A percentile compares a stretch with the other conserved stretches of the same genome.
Evolutionary conservation across 352 stramenopile genomes (phyloP).

Genomic region (Phytophthora palmivora): DNA sequence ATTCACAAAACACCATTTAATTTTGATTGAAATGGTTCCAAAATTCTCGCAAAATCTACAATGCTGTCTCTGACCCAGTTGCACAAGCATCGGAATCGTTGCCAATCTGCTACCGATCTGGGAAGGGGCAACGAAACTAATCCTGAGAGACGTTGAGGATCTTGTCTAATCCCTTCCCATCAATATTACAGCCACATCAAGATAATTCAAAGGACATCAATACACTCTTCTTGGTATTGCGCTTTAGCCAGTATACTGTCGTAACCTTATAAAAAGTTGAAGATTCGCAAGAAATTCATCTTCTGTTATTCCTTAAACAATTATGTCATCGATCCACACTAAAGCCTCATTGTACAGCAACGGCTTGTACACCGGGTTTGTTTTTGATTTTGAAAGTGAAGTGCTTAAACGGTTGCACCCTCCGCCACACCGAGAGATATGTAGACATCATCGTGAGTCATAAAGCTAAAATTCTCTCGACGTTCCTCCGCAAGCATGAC

Average conservation of each 20-base stretch:
- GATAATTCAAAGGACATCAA: constrained; percentile 18
- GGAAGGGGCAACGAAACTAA: constrained; percentile 13
- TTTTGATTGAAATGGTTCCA: constrained; percentile 19
- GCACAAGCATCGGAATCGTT: constrained; percentile 29
- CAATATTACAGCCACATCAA: constrained; percentile 36
- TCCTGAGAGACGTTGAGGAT: constrained; percentile 7
- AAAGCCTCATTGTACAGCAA: constrained; percentile 30
- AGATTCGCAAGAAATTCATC: constrained; percentile 18
- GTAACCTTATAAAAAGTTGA: constrained; percentile 23
- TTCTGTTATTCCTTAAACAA: constrained; percentile 30
- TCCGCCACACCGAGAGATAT: constrained; percentile 15
- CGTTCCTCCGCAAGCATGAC: constrained; percentile 19
- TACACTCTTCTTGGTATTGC: constrained; percentile 29
- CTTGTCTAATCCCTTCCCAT: constrained; percentile 21
- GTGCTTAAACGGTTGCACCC: constrained; percentile 8
- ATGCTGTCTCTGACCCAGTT: constrained; percentile 36
- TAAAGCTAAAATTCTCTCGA: constrained; percentile 35
- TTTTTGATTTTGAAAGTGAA: constrained; percentile 26
- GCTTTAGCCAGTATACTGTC: constrained; percentile 20
- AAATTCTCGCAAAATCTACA: constrained; percentile 19
- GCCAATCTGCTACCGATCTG: constrained; percentile 15
- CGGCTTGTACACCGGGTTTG: constrained; percentile 17
- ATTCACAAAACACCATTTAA: constrained; percentile 14
- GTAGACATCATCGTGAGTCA: constrained; percentile 33
- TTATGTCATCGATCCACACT: constrained; percentile 40